These are phyloP conservation scores for Huntiella bhutanensis DNA, from an alignment of 2,329 filamentous ascomycete species.

Conservation along the genomic window DNA sequence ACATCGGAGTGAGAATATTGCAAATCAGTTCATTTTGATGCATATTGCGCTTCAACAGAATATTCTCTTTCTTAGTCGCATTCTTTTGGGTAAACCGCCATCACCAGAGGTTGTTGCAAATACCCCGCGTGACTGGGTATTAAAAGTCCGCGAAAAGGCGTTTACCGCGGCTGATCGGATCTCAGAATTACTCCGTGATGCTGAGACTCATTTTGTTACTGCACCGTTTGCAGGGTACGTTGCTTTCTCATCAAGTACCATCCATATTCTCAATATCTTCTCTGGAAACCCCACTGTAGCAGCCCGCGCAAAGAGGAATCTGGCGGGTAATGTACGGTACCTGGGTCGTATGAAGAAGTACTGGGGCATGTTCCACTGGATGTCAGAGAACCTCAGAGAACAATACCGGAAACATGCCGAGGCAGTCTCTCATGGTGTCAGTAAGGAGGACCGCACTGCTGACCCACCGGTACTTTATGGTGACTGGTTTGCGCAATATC, in stretches of 20 bases:
- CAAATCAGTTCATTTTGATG: constrained; percentile 81
- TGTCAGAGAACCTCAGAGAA: constrained; percentile 80
- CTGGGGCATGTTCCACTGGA: constrained; percentile 97
- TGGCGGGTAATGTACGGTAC: constrained; percentile 77
- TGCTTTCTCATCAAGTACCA: constrained; percentile 78
- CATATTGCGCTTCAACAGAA: constrained; percentile 85
- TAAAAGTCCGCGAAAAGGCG: constrained; percentile 54
- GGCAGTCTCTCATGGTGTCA: constrained; percentile 37
- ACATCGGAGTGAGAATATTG: constrained; percentile 67
- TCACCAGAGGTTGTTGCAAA: constrained; percentile 21
- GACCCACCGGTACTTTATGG: constrained; percentile 63
- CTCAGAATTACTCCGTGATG: constrained; percentile 64
- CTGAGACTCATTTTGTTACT: constrained; percentile 55
- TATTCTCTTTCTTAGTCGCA: constrained; percentile 67
- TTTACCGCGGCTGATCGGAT: constrained; percentile 74
- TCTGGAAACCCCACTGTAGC: constrained; percentile 64
- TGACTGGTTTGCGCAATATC: constrained; percentile 93
- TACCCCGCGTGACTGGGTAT: constrained; percentile 60
- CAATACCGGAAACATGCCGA: constrained; percentile 75
- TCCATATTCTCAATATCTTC: constrained; percentile 87
- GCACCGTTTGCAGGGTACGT: constrained; percentile 92
- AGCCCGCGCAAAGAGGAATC: constrained; percentile 59
- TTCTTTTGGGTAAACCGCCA: constrained; percentile 25
- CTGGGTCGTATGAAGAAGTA: constrained; percentile 89
- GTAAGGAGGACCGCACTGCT: constrained; percentile 21